Percentiles rank a stretch among this genome's conserved stretches.
These are phyloP conservation scores for Albifimbria verrucaria DNA, from an alignment of 2,329 filamentous ascomycete genomes.

Conservation along the genomic window DNA sequence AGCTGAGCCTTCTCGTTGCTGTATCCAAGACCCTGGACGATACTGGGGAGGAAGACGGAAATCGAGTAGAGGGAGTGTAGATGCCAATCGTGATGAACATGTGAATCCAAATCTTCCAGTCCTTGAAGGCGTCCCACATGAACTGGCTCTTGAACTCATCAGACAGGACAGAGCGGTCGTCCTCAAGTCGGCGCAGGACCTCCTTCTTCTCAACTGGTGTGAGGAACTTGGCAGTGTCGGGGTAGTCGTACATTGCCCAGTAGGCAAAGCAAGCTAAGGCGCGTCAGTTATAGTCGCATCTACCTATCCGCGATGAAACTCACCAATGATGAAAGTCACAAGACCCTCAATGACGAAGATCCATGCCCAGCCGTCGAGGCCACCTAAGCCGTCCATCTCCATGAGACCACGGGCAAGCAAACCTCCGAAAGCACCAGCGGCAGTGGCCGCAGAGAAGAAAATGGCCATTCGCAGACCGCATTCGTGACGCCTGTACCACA, in stretches of 20 bases:
- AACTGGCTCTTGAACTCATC: slow-evolving; percentile 57
- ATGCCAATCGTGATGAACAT: slow-evolving; percentile 62
- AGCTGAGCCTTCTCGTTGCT: slow-evolving; percentile 32
- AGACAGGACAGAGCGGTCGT: slow-evolving; percentile 43
- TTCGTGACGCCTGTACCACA: slow-evolving; percentile 59
- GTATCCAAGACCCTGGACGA: slow-evolving; percentile 33
- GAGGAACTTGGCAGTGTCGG: slow-evolving; percentile 48
- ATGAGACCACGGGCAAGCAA: slow-evolving; percentile 58
- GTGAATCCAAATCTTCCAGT: slow-evolving; percentile 54
- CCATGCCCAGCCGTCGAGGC: slow-evolving; percentile 67
- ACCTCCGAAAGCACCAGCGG: slow-evolving; percentile 61
- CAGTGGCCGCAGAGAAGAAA: slow-evolving; percentile 54
- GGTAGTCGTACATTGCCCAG: slow-evolving; percentile 58
- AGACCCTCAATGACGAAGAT: slow-evolving; percentile 72
- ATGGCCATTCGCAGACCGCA: slow-evolving; percentile 59
- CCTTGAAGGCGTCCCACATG: slow-evolving; percentile 52
- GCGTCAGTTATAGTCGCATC: not conserved
- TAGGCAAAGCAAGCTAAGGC: slow-evolving; percentile 42
- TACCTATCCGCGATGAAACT: not conserved
- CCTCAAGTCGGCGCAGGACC: slow-evolving; percentile 39
- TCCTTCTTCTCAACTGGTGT: slow-evolving; percentile 37
- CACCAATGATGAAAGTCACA: slow-evolving; percentile 40
- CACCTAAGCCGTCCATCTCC: slow-evolving; percentile 50
- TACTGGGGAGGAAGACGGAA: slow-evolving; percentile 33
- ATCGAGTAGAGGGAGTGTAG: slow-evolving; percentile 36